Evolutionary conservation across 176 grass and related monocot species (phyloP).

Genomic region (Chloris gayana): DNA sequence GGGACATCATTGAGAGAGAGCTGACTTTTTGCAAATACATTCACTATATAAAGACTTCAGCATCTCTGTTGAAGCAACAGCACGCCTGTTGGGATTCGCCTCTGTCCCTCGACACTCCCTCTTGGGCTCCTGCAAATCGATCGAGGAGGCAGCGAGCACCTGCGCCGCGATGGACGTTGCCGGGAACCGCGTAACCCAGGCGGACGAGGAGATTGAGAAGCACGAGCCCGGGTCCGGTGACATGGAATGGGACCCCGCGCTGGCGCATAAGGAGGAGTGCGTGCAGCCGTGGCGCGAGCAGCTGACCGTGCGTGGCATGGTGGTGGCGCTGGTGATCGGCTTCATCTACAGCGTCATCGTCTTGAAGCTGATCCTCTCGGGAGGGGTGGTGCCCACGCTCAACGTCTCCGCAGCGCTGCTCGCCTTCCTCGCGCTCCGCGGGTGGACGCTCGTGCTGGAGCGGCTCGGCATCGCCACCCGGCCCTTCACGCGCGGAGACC

Average conservation of each 20-base stretch:
- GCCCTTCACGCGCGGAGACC: slow-evolving; percentile 84
- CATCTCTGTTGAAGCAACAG: neutral
- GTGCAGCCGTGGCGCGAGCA: slow-evolving; percentile 70
- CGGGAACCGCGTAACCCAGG: neutral
- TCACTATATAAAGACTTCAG: neutral
- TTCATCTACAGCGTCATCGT: slow-evolving; percentile 79
- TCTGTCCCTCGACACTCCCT: neutral
- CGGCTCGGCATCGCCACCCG: slow-evolving; percentile 47
- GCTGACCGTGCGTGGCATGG: slow-evolving; percentile 65
- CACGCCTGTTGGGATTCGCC: neutral
- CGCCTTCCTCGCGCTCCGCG: slow-evolving; percentile 72
- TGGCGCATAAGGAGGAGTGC: slow-evolving; percentile 9
- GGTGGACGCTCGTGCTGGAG: slow-evolving; percentile 65
- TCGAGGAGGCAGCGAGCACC: too few relatives aligned
- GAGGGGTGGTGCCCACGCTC: slow-evolving; percentile 75
- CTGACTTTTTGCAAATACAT: neutral
- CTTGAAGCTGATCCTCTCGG: slow-evolving; percentile 80
- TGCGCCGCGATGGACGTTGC: too few relatives aligned
- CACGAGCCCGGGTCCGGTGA: neutral
- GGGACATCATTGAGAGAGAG: neutral
- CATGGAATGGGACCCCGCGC: slow-evolving; percentile 34
- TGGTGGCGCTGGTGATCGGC: slow-evolving; percentile 63
- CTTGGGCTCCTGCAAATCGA: too few relatives aligned
- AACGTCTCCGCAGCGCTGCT: slow-evolving; percentile 90
- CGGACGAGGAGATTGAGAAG: slow-evolving; percentile 24